Percentiles rank a stretch among this genome's conserved stretches.
Evolutionary conservation across 148 eudicot genomes (phyloP).

Genomic region (Camellia japonica): DNA sequence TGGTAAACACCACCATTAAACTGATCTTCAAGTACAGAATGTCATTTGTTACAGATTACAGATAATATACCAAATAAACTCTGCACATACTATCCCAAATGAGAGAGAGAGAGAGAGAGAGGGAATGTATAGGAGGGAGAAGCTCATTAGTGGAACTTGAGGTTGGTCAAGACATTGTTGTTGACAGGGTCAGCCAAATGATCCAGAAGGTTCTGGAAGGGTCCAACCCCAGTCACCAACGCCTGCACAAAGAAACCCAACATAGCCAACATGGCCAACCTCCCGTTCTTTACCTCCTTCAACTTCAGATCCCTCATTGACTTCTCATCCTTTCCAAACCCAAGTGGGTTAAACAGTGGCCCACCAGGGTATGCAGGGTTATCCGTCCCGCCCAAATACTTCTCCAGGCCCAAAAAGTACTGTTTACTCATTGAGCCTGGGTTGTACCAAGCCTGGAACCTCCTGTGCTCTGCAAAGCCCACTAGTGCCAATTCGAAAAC

Average conservation of each 20-base stretch:
- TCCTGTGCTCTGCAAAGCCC: constrained; percentile 98
- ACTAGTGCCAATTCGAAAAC: constrained; percentile 88
- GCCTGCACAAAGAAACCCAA: constrained; percentile 87
- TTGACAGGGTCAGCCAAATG: constrained; percentile 96
- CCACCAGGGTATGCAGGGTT: constrained; percentile 98
- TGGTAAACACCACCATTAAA: too few species aligned
- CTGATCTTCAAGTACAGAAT: not conserved
- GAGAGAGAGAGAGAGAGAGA: not conserved
- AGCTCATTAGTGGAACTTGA: constrained; percentile 73
- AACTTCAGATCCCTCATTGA: constrained; percentile 88
- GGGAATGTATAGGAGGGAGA: not conserved
- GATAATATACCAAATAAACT: constrained; percentile 15
- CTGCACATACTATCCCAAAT: constrained; percentile 30
- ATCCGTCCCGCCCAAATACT: constrained; percentile 72
- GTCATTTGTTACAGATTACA: constrained; percentile 13
- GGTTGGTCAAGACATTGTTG: constrained; percentile 93
- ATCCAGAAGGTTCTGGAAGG: constrained; percentile 84
- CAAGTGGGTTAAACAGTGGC: constrained; percentile 92
- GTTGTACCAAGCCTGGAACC: constrained; percentile 86
- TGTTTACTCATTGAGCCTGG: constrained; percentile 98
- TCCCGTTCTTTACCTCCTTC: constrained; percentile 93
- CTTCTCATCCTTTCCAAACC: constrained; percentile 94
- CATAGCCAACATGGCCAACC: constrained; percentile 91
- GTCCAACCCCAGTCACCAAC: constrained; percentile 93
- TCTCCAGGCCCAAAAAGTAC: constrained; percentile 85